Conservation (phyloP, 2,329 filamentous ascomycete species). For the Exophiala sp. region DNA sequence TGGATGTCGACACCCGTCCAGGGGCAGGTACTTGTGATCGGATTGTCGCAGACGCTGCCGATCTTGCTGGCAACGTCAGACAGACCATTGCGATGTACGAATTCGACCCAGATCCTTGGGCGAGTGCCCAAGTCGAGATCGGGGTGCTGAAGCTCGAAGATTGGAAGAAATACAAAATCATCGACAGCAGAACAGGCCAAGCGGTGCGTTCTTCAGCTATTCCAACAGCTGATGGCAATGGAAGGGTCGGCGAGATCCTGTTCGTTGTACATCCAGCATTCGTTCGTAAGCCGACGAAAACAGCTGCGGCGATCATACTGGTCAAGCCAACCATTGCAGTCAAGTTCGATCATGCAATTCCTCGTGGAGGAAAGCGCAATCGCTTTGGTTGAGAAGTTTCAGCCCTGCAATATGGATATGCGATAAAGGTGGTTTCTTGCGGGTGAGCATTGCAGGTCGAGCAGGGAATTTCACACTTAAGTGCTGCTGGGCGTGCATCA, state of each 20-base stretch:
- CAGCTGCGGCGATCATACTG: background rate
- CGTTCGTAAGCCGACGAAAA: background rate
- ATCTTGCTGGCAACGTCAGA: slow-evolving; percentile 7
- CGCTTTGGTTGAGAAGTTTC: background rate
- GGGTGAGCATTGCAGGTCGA: too few relatives aligned
- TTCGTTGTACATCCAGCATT: slow-evolving; percentile 7
- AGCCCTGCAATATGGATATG: background rate
- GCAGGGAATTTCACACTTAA: too few relatives aligned
- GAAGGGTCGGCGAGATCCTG: slow-evolving; percentile 6
- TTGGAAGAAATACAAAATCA: slow-evolving; percentile 6
- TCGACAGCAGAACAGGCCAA: slow-evolving; percentile 10
- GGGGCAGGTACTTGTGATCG: background rate
- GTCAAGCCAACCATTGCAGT: slow-evolving; percentile 12
- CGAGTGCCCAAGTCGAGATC: background rate
- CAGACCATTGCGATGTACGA: background rate
- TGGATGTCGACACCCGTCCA: background rate
- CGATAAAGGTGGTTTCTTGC: too few relatives aligned
- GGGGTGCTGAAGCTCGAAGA: background rate
- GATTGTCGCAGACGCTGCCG: background rate
- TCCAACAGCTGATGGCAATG: background rate
- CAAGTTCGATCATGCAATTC: slow-evolving; percentile 7
- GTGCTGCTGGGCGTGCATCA: too few relatives aligned
- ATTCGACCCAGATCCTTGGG: background rate
- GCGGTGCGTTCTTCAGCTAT: background rate
- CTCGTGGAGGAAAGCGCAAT: slow-evolving; percentile 1